Conservation (phyloP, 345 rosid species). For the Ceriops tagal region DNA sequence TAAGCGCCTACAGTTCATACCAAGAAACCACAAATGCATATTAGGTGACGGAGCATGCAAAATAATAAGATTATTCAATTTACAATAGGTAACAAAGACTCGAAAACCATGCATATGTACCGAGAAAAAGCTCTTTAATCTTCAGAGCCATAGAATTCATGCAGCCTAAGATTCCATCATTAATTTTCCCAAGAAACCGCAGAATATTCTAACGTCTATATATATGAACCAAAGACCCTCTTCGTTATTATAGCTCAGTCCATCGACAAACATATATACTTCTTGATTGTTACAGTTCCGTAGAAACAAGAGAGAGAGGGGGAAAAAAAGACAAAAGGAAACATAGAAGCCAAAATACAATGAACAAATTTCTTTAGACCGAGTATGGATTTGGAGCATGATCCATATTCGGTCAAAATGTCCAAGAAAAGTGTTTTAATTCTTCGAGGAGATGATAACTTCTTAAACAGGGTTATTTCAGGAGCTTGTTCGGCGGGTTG, state of each 20-base stretch:
- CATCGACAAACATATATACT: not conserved
- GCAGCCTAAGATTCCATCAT: conserved; percentile 24
- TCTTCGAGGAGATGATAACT: conserved; percentile 34
- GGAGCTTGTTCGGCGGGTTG: conserved; percentile 31
- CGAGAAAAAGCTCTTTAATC: not conserved
- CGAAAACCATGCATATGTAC: not conserved
- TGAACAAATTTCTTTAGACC: not conserved
- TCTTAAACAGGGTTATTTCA: conserved; percentile 36
- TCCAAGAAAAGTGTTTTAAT: conserved; percentile 25
- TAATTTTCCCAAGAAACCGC: conserved; percentile 21
- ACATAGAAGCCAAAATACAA: no score
- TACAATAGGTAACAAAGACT: no score
- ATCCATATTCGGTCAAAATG: not conserved
- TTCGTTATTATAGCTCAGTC: no score
- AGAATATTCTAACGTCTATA: not conserved
- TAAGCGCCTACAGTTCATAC: no score
- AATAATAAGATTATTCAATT: no score
- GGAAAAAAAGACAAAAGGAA: no score
- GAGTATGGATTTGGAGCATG: conserved; percentile 31
- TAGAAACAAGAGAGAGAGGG: no score
- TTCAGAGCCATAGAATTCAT: conserved; percentile 22
- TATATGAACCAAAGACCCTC: no score
- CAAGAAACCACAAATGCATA: no score
- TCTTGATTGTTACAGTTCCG: not conserved
- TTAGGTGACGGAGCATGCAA: no score